Conservation (phyloP, 208 protist species). For the Borovskyia barvae region DNA sequence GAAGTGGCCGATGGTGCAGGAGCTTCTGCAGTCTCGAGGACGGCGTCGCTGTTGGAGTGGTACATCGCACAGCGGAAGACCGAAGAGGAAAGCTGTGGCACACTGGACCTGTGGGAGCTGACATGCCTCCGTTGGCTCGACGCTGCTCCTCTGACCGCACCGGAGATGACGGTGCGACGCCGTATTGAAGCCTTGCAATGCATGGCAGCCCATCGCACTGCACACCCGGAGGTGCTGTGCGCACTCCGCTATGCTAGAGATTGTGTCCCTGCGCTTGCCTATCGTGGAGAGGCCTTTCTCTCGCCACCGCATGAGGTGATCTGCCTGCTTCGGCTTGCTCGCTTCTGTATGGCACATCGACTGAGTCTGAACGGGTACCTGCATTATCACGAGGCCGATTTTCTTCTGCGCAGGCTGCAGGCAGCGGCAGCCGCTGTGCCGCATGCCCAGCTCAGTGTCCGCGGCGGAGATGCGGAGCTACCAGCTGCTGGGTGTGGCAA, state of each 20-base stretch:
- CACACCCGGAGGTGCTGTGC: conserved; percentile 54
- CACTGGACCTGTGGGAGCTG: conserved; percentile 63
- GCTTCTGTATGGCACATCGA: conserved; percentile 52
- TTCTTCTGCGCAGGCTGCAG: conserved; percentile 33
- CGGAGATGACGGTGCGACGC: conserved; percentile 19
- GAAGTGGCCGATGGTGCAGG: neutral
- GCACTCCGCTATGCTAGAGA: conserved; percentile 53
- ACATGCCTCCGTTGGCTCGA: conserved; percentile 61
- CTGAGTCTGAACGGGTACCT: conserved; percentile 45
- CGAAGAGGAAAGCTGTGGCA: conserved; percentile 24
- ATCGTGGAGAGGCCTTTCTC: conserved; percentile 40
- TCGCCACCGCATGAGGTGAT: conserved; percentile 40
- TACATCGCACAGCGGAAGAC: conserved; percentile 16
- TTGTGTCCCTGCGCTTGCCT: conserved; percentile 33
- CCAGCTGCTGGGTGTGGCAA: neutral
- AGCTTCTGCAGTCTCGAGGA: neutral
- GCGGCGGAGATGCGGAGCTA: neutral
- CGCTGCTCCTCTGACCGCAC: conserved; percentile 4
- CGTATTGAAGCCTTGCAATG: conserved; percentile 28
- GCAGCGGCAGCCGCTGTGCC: conserved; percentile 4
- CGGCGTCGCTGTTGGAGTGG: conserved; percentile 29
- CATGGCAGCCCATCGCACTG: conserved; percentile 48
- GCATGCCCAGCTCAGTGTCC: neutral
- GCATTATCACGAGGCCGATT: conserved; percentile 47
- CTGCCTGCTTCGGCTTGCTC: conserved; percentile 48